Percentiles rank a stretch among this genome's conserved stretches.
phyloP scores from a whole-genome alignment of 768 basidiomycete species.

The Suillus discolor region DNA sequence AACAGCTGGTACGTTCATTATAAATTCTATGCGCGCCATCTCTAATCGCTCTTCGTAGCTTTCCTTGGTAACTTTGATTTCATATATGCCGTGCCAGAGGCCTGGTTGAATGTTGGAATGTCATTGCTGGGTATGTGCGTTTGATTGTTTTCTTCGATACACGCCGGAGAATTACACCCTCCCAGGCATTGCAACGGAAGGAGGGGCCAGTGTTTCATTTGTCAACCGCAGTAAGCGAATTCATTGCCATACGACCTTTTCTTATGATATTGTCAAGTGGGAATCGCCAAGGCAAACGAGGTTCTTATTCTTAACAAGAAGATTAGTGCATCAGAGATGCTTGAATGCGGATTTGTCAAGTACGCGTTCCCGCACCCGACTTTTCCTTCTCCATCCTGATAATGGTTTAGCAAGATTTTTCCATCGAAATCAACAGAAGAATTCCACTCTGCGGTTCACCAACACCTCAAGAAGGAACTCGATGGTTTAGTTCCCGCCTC shows the following conservation, averaged over 20 bases:
- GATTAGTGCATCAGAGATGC: conserved; percentile 57
- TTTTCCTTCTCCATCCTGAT: conserved; percentile 1
- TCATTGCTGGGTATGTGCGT: conserved; percentile 53
- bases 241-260: background rate
- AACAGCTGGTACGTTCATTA: conserved; percentile 50
- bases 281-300: conserved; percentile 69
- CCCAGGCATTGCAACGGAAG: conserved; percentile 66
- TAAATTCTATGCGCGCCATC: background rate
- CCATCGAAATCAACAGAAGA: conserved; percentile 50
- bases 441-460: conserved; percentile 57
- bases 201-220: conserved; percentile 70
- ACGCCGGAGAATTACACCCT: conserved; percentile 7
- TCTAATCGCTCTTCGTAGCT: conserved; percentile 37
- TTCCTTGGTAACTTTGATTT: conserved; percentile 78
- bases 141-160: conserved; percentile 3
- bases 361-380: conserved; percentile 29
- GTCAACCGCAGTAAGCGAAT: conserved; percentile 57
- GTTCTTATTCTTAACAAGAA: conserved; percentile 72
- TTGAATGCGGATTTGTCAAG: conserved; percentile 68
- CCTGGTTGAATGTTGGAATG: conserved; percentile 68
- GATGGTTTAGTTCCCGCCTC: conserved; percentile 58
- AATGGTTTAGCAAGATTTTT: conserved; percentile 54
- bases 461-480: conserved; percentile 52
- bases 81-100: conserved; percentile 63
- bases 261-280: conserved; percentile 48